A percentile compares a stretch with the other conserved stretches of the same genome.
These are phyloP conservation scores for Chrysanthemum makinoi DNA, from an alignment of 129 eudicot species.

Conservation along the genomic window DNA sequence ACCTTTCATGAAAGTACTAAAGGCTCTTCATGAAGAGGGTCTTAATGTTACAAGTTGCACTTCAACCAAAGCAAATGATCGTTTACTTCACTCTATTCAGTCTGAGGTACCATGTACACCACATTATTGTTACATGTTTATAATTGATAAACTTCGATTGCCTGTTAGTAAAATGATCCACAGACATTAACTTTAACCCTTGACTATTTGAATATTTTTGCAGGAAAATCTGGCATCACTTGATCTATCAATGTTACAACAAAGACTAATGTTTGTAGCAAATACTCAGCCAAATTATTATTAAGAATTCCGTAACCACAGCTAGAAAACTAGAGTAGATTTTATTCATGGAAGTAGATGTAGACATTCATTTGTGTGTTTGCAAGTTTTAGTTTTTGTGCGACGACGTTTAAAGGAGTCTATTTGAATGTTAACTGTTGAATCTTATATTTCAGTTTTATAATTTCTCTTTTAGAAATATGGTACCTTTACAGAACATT, in stretches of 20 bases:
- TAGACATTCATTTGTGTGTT: conserved; percentile 3
- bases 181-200: not conserved
- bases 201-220: conserved; percentile 5
- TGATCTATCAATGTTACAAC: conserved; percentile 39
- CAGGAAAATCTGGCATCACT: conserved; percentile 33
- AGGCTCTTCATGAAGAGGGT: conserved; percentile 35
- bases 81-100: conserved; percentile 30
- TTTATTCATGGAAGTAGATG: not conserved
- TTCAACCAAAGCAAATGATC: conserved; percentile 34
- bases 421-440: too few relatives aligned
- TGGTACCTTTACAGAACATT: too few relatives aligned
- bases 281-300: conserved; percentile 11
- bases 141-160: not conserved
- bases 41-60: conserved; percentile 29
- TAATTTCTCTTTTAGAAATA: too few relatives aligned
- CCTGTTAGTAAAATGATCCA: not conserved
- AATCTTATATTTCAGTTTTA: too few relatives aligned
- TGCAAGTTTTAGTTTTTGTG: conserved; percentile 8
- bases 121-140: not conserved
- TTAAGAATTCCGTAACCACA: not conserved
- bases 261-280: conserved; percentile 23
- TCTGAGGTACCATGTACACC: conserved; percentile 27
- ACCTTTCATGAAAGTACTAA: conserved; percentile 45
- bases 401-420: too few relatives aligned
- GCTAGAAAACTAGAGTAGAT: not conserved